These are phyloP conservation scores for Mycena capillaripes DNA, from an alignment of 768 basidiomycete species.

Conservation along the genomic window DNA sequence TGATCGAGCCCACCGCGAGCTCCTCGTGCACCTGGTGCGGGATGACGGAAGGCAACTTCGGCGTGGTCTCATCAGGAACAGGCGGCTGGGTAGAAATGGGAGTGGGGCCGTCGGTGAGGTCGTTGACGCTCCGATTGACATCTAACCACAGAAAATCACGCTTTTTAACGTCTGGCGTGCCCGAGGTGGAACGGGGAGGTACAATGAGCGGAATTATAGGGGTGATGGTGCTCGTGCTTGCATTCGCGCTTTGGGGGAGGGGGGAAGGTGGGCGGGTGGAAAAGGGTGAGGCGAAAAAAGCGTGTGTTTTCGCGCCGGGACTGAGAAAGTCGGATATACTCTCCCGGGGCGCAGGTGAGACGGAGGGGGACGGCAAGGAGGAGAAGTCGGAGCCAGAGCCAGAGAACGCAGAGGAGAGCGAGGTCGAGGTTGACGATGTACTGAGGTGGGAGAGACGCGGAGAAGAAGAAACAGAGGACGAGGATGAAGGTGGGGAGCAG, in stretches of 20 bases:
- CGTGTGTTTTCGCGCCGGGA: conserved; percentile 58
- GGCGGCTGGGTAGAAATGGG: conserved; percentile 20
- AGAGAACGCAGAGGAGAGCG: conserved; percentile 35
- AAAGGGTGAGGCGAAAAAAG: conserved; percentile 63
- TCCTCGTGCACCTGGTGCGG: conserved; percentile 32
- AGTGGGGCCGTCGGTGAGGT: conserved; percentile 22
- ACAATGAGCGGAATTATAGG: conserved; percentile 40
- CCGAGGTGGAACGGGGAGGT: conserved; percentile 20
- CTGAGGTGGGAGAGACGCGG: conserved; percentile 36
- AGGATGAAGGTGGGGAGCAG: conserved; percentile 35
- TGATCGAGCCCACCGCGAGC: conserved; percentile 32
- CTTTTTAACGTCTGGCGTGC: conserved; percentile 16
- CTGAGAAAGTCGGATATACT: conserved; percentile 27
- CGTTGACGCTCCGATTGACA: conserved; percentile 16
- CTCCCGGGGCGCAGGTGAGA: conserved; percentile 33
- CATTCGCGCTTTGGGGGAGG: conserved; percentile 40
- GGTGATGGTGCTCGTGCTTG: conserved; percentile 35
- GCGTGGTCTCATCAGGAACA: conserved; percentile 31
- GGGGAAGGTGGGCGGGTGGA: conserved; percentile 54
- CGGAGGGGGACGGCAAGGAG: conserved; percentile 34
- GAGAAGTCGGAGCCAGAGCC: conserved; percentile 36
- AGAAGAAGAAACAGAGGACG: conserved; percentile 35
- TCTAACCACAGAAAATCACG: conserved; percentile 33
- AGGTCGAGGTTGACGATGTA: conserved; percentile 36
- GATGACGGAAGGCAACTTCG: conserved; percentile 32